Conservation (phyloP, 1,139 yeast species). For the Eremothecium sinecaudum region DNA sequence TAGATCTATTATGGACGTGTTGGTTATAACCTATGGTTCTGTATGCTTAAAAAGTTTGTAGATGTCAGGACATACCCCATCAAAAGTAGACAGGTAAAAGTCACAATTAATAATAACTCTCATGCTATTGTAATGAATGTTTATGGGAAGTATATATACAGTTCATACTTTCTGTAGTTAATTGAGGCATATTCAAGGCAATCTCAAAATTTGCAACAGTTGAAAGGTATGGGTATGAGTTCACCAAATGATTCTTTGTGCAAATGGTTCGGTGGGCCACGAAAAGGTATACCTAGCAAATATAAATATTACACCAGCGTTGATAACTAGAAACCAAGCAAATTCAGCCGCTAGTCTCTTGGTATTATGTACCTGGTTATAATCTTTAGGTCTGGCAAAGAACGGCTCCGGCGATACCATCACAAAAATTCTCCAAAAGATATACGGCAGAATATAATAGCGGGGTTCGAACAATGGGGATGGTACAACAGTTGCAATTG, state of each 20-base stretch:
- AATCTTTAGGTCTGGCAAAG: constrained; percentile 15
- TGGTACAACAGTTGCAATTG: constrained; percentile 59
- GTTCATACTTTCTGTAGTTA: too few relatives aligned
- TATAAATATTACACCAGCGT: constrained; percentile 42
- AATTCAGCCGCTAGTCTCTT: constrained; percentile 46
- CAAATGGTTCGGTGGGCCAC: constrained; percentile 54
- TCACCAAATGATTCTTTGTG: constrained; percentile 86
- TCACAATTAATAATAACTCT: too few relatives aligned
- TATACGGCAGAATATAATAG: constrained; percentile 73
- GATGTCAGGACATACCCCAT: too few relatives aligned
- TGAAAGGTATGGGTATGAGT: too few relatives aligned
- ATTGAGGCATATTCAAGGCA: too few relatives aligned
- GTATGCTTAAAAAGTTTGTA: too few relatives aligned
- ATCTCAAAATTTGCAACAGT: too few relatives aligned
- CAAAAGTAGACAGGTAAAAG: too few relatives aligned
- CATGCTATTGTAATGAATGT: too few relatives aligned
- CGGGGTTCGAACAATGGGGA: constrained; percentile 92
- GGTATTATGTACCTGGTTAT: constrained; percentile 22
- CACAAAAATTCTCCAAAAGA: constrained; percentile 59
- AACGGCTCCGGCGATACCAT: constrained; percentile 36
- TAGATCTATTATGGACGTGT: too few relatives aligned
- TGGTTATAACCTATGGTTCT: too few relatives aligned
- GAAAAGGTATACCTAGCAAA: constrained; percentile 55
- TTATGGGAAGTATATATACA: too few relatives aligned
- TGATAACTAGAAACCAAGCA: constrained; percentile 50